Conservation (phyloP, 2,329 filamentous ascomycete species). For the Tricladium varicosporioides region DNA sequence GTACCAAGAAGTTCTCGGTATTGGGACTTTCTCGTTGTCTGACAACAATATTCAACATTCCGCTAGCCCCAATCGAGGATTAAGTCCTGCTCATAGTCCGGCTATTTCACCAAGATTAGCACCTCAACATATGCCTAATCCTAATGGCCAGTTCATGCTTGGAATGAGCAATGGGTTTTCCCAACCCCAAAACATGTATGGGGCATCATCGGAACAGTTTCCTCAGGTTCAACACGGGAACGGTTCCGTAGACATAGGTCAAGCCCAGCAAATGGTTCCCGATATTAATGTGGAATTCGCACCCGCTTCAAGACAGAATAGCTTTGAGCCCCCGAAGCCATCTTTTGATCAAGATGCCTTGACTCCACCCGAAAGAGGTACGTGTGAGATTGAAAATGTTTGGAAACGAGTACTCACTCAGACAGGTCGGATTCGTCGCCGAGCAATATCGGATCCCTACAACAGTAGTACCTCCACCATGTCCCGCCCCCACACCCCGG, state of each 20-base stretch:
- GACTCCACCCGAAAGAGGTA: conserved; percentile 75
- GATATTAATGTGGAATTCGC: conserved; percentile 94
- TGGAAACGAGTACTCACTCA: conserved; percentile 16
- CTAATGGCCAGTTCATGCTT: conserved; percentile 44
- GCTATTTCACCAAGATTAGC: conserved; percentile 63
- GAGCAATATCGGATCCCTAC: conserved; percentile 36
- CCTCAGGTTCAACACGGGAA: conserved; percentile 43
- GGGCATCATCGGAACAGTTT: conserved; percentile 45
- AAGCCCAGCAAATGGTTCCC: conserved; percentile 74
- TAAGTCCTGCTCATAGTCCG: conserved; percentile 75
- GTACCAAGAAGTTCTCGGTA: conserved; percentile 74
- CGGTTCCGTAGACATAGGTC: conserved; percentile 59
- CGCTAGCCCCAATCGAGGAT: conserved; percentile 65
- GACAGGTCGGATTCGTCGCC: conserved; percentile 33
- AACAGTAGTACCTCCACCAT: conserved; percentile 36
- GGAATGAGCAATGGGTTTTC: conserved; percentile 46
- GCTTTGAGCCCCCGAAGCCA: conserved; percentile 64
- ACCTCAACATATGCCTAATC: conserved; percentile 54
- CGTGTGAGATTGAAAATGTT: conserved; percentile 19
- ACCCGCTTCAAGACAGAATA: conserved; percentile 65
- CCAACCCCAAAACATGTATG: conserved; percentile 50
- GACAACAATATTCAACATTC: conserved; percentile 54
- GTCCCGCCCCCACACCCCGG: conserved; percentile 48
- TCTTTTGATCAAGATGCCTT: conserved; percentile 71
- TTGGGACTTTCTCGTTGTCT: conserved; percentile 78